Percentiles rank a stretch among this genome's conserved stretches.
These are phyloP conservation scores for Pestalotiopsis sp. DNA, from an alignment of 2,329 filamentous ascomycete genomes.

Conservation along the genomic window DNA sequence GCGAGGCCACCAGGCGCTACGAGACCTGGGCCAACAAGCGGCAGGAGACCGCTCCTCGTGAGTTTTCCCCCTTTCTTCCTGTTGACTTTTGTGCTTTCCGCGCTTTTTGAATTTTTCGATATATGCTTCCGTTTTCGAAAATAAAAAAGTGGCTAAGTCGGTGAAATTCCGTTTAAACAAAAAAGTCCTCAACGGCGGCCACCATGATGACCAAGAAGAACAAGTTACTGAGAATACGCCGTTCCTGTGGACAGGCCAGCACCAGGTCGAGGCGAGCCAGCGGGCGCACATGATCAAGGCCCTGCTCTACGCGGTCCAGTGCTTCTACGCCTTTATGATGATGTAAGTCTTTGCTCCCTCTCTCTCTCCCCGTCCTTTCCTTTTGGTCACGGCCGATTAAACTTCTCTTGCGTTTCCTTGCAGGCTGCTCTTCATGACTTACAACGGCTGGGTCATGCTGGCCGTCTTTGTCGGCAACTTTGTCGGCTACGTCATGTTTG, in stretches of 20 bases:
- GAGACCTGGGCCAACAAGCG: conserved; percentile 60
- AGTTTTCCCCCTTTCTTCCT: conserved; percentile 32
- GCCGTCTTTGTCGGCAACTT: conserved; percentile 88
- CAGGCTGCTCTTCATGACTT: conserved; percentile 99
- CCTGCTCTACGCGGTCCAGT: conserved; percentile 84
- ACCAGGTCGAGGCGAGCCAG: conserved; percentile 60
- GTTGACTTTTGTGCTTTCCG: background rate
- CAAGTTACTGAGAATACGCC: conserved; percentile 64
- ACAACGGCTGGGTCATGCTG: conserved; percentile 98
- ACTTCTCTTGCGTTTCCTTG: background rate
- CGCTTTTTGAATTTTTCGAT: background rate
- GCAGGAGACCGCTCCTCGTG: conserved; percentile 55
- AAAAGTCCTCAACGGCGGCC: conserved; percentile 3
- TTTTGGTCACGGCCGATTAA: background rate
- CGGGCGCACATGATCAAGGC: conserved; percentile 80
- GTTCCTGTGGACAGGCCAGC: conserved; percentile 67
- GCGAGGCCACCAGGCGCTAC: conserved; percentile 76
- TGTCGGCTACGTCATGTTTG: conserved; percentile 83
- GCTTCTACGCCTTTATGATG: conserved; percentile 99
- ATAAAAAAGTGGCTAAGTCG: conserved; percentile 8
- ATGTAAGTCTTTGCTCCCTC: conserved; percentile 69
- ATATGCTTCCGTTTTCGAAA: background rate
- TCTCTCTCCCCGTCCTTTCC: background rate
- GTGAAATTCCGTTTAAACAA: background rate
- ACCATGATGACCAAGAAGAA: conserved; percentile 26